Evolutionary conservation across 2,329 filamentous ascomycete genomes (phyloP), one percentile per base, ranked within the genome.

Genomic region (Bipolaris sorokiniana): DNA sequence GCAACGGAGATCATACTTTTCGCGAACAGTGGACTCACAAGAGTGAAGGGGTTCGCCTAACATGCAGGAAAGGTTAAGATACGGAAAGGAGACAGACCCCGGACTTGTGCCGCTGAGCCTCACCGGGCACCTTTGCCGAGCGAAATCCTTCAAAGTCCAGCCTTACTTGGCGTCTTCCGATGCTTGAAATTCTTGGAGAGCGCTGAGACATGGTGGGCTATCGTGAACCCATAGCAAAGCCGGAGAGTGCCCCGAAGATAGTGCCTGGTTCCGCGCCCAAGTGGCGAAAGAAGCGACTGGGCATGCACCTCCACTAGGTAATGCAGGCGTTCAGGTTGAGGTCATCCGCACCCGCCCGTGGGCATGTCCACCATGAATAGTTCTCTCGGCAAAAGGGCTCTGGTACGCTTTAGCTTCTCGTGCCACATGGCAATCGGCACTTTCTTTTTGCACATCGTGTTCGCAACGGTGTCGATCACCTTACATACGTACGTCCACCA

Each of bases 391-490:
- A 26, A 44, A 48, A 34, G 16, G 20, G 22, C 11, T 23, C 20
- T 38, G 36, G n/a, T 20, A 22, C 16, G 4, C 37, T 37, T 22
- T 46, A 51, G 54, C n/a, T 34, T 22, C 47, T 37, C 16, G 16
- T 18, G 11, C 20, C 41, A 47, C 34, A 34, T 36, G 41, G 53
- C 15, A 34, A 13, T 16, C 53, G 20, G 10, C 13, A 33, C 48
- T 54, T 37, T 26, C 34, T 55, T 49, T 46, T 49, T 31, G 51
- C 41, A 41, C 51, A 58, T 61, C 58, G 50, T 36, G 58, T 58
- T 58, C 54, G 20, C 34, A 48, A 47, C 44, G 53, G 49, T 16
- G 48, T 22, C n/a, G 56, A 59, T 56, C 54, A 38, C 33, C 44
- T 38, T 50, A 16, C 20, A 20, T 34, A n/a, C 50, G 20, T 49